Base-by-base conservation (phyloP, 768 basidiomycete species). In the Dioszegia aurantiaca region DNA sequence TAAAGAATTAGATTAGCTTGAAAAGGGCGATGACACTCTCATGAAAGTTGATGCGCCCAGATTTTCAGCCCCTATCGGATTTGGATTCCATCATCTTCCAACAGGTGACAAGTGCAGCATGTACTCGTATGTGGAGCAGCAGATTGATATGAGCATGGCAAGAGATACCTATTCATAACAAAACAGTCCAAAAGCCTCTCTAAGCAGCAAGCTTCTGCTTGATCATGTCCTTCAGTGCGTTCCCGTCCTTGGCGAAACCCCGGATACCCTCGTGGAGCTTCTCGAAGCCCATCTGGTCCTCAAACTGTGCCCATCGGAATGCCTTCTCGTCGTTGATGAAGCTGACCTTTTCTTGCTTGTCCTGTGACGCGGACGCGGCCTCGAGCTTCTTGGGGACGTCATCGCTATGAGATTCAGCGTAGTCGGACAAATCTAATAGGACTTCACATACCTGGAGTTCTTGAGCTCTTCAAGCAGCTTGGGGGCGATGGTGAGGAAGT, bases 251-350 rank as follows among this genome's bases (percentile, higher is more conserved):
- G 49, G 91, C 93, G 75, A 99, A 99, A 80, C 94, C 95, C 81
- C 86, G 86, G 82, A 99, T 95, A 70, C 95, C 95, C 80, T 97
- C 90, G 78, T 95, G 90, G 55, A 97, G 82, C 82, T 98, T 97
- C 78, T 97, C 94, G 75, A 91, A 94, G n/a, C 94, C 92, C 93
- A 97, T 95, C 75, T 83, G 80, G 79, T 97, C 93, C 73, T 91
- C 83, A 72, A 95, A 85, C 58, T 98, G 86, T 11, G 83, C 67
- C 92, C 92, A 95, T 60, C 90, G 87, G 89, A 98, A 98, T 74
- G 91, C 89, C 61, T 92, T 81, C 81, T 99, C 90, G 80, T 95
- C 85, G 81, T 97, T 85, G 76, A 99, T 72, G 82, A 72, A 97
- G 21, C 85, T 79, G 63, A 91, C 88, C 80, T 93, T 98, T 37